Evolutionary conservation across 2,329 filamentous ascomycete species (phyloP).

Genomic region (Botrytis squamosa): DNA sequence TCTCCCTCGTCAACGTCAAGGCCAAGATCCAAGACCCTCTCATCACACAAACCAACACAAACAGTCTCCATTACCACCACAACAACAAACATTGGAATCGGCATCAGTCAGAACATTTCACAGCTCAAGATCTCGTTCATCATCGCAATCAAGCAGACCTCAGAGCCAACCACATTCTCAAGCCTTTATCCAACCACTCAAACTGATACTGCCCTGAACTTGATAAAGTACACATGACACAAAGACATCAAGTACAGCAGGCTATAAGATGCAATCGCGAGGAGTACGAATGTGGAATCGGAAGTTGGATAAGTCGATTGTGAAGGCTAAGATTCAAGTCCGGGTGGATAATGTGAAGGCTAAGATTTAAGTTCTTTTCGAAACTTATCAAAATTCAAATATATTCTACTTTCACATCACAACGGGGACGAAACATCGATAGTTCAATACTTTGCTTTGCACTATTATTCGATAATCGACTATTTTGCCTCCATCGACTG

Average conservation of each 20-base stretch:
- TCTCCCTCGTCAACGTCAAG: neutral
- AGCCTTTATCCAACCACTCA: neutral
- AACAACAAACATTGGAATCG: too few species aligned
- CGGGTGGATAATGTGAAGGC: too few species aligned
- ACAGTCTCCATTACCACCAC: too few species aligned
- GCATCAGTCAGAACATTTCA: too few species aligned
- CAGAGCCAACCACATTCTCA: too few species aligned
- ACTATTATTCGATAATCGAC: neutral
- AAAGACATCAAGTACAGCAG: neutral
- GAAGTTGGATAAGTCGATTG: too few species aligned
- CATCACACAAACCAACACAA: too few species aligned
- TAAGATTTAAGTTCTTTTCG: neutral
- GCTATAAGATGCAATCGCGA: too few species aligned
- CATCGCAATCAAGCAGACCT: too few species aligned
- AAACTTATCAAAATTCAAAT: neutral
- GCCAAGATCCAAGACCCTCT: neutral
- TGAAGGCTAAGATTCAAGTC: too few species aligned
- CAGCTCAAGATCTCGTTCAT: too few species aligned
- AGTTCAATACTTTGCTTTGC: neutral
- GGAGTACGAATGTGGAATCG: too few species aligned
- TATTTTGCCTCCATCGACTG: neutral
- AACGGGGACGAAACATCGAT: accelerated
- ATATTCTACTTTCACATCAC: neutral
- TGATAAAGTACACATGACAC: neutral
- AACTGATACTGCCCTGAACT: neutral